phyloP scores from a whole-genome alignment of 768 basidiomycete genomes.

The Termitomyces sp. region DNA sequence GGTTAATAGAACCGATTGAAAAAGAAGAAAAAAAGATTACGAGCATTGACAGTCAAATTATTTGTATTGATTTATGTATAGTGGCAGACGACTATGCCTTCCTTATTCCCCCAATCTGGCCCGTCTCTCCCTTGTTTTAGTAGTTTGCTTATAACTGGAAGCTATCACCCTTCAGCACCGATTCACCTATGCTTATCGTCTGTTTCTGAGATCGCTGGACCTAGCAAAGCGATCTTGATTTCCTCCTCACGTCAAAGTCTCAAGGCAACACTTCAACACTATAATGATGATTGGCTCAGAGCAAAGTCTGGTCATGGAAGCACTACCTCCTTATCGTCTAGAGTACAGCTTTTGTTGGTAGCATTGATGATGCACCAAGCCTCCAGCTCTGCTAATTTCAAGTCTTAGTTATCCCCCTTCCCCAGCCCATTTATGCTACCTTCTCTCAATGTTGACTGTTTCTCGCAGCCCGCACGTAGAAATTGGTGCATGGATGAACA shows the following conservation, averaged over 20 bases:
- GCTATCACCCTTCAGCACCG: constrained; percentile 64
- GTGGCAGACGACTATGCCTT: constrained; percentile 18
- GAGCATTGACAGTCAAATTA: too few species aligned
- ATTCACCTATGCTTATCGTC: constrained; percentile 54
- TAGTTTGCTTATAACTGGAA: constrained; percentile 58
- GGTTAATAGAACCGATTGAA: too few species aligned
- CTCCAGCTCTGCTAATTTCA: constrained; percentile 9
- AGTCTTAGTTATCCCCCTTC: constrained; percentile 57
- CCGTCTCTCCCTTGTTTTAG: constrained; percentile 50
- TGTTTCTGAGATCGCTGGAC: constrained; percentile 25
- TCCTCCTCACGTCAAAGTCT: constrained; percentile 48
- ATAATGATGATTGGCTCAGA: constrained; percentile 55
- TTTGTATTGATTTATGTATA: too few species aligned
- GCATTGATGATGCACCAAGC: constrained; percentile 3
- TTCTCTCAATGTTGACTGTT: constrained; percentile 46
- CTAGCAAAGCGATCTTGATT: constrained; percentile 37
- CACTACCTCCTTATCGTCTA: constrained; percentile 30
- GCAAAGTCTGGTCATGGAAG: constrained; percentile 33
- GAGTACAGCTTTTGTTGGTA: constrained; percentile 54
- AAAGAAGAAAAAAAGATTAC: too few species aligned
- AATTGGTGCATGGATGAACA: constrained; percentile 13
- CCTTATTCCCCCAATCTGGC: constrained; percentile 28
- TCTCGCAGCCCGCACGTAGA: constrained; percentile 20
- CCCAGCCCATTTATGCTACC: constrained; percentile 46
- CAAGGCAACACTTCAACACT: constrained; percentile 33